A percentile compares a stretch with the other conserved stretches of the same genome.
phyloP scores from a whole-genome alignment of 2,329 filamentous ascomycete species.

The Botrytis hyacinthi region DNA sequence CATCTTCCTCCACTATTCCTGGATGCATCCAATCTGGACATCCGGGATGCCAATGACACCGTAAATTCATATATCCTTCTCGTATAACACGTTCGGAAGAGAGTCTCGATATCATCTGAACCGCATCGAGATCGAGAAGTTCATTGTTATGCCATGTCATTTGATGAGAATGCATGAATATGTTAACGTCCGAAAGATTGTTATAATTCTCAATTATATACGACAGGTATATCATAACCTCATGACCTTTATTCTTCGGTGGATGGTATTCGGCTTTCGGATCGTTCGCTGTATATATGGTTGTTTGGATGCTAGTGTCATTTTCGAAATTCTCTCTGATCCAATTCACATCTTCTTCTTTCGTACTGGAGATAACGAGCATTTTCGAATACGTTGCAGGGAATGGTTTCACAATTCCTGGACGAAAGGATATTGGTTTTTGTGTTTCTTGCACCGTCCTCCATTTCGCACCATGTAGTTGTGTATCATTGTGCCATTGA shows the following conservation, averaged over 20 bases:
- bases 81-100: constrained; percentile 43
- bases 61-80: constrained; percentile 59
- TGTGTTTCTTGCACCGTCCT: not conserved
- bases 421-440: not conserved
- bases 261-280: constrained; percentile 44
- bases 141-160: constrained; percentile 40
- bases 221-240: constrained; percentile 43
- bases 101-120: constrained; percentile 37
- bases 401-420: not conserved
- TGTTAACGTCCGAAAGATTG: constrained; percentile 42
- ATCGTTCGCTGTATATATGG: constrained; percentile 34
- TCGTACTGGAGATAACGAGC: constrained; percentile 13
- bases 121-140: constrained; percentile 34
- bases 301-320: not conserved
- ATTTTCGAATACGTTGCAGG: constrained; percentile 10
- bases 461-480: not conserved
- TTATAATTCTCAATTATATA: constrained; percentile 64
- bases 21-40: constrained; percentile 52
- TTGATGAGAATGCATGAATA: constrained; percentile 48
- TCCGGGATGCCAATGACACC: constrained; percentile 58
- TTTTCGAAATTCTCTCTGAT: not conserved
- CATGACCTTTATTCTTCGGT: constrained; percentile 44
- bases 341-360: constrained; percentile 13
- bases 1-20: constrained; percentile 15
- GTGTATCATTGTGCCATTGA: not conserved